Conservation (phyloP, 371 early-diverging fungal genomes). For the Rhizopus delemar region DNA sequence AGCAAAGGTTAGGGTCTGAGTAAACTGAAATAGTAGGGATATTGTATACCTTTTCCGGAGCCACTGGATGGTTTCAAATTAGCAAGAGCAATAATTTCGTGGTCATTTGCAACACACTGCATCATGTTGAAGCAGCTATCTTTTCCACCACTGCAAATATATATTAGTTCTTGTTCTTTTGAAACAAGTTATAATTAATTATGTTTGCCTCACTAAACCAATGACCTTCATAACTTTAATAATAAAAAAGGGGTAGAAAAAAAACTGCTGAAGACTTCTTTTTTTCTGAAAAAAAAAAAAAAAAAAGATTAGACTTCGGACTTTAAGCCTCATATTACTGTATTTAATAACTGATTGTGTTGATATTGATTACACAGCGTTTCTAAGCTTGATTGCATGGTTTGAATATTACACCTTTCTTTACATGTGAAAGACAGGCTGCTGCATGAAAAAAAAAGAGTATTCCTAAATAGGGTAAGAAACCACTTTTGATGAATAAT, state of each 20-base stretch:
- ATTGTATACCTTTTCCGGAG: constrained; percentile 61
- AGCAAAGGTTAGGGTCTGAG: not conserved
- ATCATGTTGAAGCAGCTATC: constrained; percentile 97
- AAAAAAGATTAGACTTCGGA: no score
- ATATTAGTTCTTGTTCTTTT: not conserved
- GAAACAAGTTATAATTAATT: not conserved
- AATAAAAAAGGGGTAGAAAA: not conserved
- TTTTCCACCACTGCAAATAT: constrained; percentile 91
- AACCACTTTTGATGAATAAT: no score
- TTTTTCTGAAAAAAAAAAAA: not conserved
- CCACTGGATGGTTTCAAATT: constrained; percentile 84
- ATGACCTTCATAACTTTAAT: constrained; percentile 35
- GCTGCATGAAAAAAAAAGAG: no score
- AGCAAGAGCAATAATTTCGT: constrained; percentile 92
- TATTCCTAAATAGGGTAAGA: no score
- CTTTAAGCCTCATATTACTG: no score
- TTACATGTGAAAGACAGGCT: no score
- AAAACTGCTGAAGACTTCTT: not conserved
- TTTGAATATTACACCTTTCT: no score
- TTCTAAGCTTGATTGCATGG: no score
- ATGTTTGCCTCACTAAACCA: constrained; percentile 33
- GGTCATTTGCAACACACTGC: constrained; percentile 93
- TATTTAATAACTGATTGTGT: no score
- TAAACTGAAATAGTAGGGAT: not conserved
- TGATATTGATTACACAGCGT: no score